These are phyloP conservation scores for Fusarium luffae DNA, from an alignment of 2,329 filamentous ascomycete species.

Conservation along the genomic window DNA sequence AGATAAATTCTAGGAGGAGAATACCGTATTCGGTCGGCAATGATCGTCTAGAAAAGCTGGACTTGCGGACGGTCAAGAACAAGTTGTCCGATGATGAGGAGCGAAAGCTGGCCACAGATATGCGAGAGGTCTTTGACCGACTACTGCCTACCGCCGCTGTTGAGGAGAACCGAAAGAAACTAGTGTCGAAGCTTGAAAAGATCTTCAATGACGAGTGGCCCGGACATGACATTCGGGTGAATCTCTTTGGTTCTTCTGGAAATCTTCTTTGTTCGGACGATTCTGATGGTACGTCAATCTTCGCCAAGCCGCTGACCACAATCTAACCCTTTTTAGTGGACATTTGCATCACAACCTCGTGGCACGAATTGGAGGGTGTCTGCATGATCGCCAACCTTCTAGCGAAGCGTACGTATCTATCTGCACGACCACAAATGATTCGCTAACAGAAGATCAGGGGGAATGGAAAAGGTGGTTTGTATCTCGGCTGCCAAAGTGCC, in stretches of 20 bases:
- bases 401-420: conserved; percentile 76
- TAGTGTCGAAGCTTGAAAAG: conserved; percentile 88
- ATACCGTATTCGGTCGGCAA: conserved; percentile 94
- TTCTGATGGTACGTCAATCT: conserved; percentile 81
- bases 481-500: conserved; percentile 95
- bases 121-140: conserved; percentile 84
- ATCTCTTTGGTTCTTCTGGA: conserved; percentile 97
- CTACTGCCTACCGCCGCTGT: conserved; percentile 86
- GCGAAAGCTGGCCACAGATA: conserved; percentile 79
- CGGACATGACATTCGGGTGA: conserved; percentile 86
- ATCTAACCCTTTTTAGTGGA: conserved; percentile 72
- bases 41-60: conserved; percentile 77
- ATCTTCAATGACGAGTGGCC: conserved; percentile 94
- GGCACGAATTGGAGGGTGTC: conserved; percentile 87
- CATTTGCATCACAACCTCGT: conserved; percentile 94
- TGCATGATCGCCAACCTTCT: conserved; percentile 90
- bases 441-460: conserved; percentile 70
- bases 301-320: background rate
- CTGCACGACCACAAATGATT: background rate
- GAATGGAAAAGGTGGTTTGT: conserved; percentile 96
- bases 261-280: conserved; percentile 95
- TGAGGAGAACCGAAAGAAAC: conserved; percentile 76
- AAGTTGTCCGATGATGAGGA: conserved; percentile 79
- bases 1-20: conserved; percentile 82
- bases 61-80: conserved; percentile 77